Evolutionary conservation across 2,329 filamentous ascomycete species (phyloP).

Genomic region (Fusarium veterinarium): DNA sequence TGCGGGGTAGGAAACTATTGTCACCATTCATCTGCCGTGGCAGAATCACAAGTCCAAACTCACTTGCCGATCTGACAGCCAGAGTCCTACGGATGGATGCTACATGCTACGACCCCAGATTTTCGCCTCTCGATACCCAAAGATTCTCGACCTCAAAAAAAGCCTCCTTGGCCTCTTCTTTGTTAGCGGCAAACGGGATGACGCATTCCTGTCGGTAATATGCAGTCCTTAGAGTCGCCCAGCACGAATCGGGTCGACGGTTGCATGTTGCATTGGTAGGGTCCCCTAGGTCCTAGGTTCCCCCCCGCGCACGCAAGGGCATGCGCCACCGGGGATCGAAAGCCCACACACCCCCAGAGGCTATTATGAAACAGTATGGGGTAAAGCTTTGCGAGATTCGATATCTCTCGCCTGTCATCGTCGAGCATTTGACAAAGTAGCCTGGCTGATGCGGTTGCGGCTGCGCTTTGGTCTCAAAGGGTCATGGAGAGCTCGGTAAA

Average conservation of each 20-base stretch:
- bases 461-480: conserved; percentile 5
- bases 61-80: conserved; percentile 16
- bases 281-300: conserved; percentile 2
- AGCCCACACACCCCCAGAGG: conserved; percentile 22
- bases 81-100: neutral
- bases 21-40: conserved; percentile 6
- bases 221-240: neutral
- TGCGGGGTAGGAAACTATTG: conserved; percentile 35
- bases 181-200: conserved; percentile 40
- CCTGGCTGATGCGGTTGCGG: neutral
- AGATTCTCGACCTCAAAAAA: conserved; percentile 3
- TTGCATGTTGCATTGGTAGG: conserved; percentile 12
- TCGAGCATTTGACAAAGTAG: conserved; percentile 24
- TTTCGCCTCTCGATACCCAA: conserved; percentile 13
- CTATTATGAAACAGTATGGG: conserved; percentile 49
- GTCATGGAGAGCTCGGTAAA: neutral
- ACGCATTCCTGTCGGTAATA: conserved; percentile 47
- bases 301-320: conserved; percentile 6
- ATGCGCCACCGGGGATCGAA: conserved; percentile 23
- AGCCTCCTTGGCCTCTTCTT: neutral
- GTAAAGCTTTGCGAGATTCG: conserved; percentile 38
- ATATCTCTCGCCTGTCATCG: conserved; percentile 45
- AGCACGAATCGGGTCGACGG: conserved; percentile 37
- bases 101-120: conserved; percentile 16
- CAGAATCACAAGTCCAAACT: neutral